These are phyloP conservation scores for Clitoria ternatea DNA, from an alignment of 306 rosid species.

Conservation along the genomic window DNA sequence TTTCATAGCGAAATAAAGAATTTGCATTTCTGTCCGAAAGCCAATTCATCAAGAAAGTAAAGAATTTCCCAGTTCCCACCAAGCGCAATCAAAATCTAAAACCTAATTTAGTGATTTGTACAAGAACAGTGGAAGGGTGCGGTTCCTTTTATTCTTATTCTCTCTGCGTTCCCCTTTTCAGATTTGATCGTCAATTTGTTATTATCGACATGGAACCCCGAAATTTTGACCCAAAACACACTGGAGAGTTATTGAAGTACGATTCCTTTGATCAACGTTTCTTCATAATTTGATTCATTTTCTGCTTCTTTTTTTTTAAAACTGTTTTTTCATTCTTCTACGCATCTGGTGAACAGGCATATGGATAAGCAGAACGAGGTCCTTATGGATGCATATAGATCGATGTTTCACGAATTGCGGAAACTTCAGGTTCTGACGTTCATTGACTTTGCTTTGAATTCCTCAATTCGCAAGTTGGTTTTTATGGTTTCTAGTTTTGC, in stretches of 20 bases:
- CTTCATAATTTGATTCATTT: background rate
- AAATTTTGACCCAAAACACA: slow-evolving; percentile 12
- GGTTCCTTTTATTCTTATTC: too few relatives aligned
- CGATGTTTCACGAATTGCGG: slow-evolving; percentile 22
- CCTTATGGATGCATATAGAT: slow-evolving; percentile 17
- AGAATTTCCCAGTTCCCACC: too few relatives aligned
- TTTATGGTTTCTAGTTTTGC: background rate
- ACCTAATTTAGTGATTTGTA: too few relatives aligned
- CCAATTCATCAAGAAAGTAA: too few relatives aligned
- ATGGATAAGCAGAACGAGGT: slow-evolving; percentile 26
- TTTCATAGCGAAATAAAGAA: too few relatives aligned
- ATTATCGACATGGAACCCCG: slow-evolving; percentile 6
- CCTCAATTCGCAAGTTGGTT: background rate
- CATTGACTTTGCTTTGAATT: background rate
- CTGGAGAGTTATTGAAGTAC: slow-evolving; percentile 28
- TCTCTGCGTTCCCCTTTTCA: background rate
- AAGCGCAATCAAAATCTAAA: too few relatives aligned
- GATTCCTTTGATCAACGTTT: background rate
- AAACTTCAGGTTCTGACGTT: slow-evolving; percentile 22
- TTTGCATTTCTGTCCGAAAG: too few relatives aligned
- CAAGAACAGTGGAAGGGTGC: too few relatives aligned
- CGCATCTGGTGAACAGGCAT: slow-evolving; percentile 18
- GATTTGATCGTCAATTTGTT: background rate
- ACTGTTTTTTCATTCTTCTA: background rate
- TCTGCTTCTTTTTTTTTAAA: background rate